Percentiles rank a stretch among this genome's conserved stretches.
These are phyloP conservation scores for Aulographum hederae DNA, from an alignment of 2,329 filamentous ascomycete genomes.

Conservation along the genomic window DNA sequence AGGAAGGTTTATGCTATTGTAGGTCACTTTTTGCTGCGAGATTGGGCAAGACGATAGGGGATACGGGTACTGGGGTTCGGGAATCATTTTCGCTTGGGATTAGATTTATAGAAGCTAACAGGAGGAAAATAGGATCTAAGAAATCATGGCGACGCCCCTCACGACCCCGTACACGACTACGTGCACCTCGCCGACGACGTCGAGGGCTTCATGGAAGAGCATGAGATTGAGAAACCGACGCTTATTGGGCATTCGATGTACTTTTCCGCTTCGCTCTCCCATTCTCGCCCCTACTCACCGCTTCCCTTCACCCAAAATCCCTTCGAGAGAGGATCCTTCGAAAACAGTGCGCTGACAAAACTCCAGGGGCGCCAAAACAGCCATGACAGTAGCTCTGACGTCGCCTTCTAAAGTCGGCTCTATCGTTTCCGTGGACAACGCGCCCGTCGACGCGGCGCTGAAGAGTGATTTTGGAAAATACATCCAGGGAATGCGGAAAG, in stretches of 20 bases:
- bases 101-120: neutral
- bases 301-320: no score
- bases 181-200: conserved; percentile 67
- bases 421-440: conserved; percentile 79
- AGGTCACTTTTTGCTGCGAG: conserved; percentile 19
- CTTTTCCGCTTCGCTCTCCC: neutral
- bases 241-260: conserved; percentile 86
- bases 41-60: no score
- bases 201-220: conserved; percentile 54
- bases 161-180: conserved; percentile 63
- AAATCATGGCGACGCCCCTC: conserved; percentile 85
- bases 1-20: conserved; percentile 70
- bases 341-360: no score
- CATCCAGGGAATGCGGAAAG: conserved; percentile 64
- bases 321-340: no score
- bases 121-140: conserved; percentile 49
- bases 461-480: conserved; percentile 62
- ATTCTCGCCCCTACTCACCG: conserved; percentile 21
- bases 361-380: conserved; percentile 69
- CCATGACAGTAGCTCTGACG: conserved; percentile 68
- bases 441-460: conserved; percentile 64
- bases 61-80: no score
- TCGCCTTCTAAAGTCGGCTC: conserved; percentile 48
- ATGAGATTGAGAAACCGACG: conserved; percentile 50
- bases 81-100: neutral